Conservation (phyloP, 805 yeast species). For the Kregervanrija fluxuum region DNA sequence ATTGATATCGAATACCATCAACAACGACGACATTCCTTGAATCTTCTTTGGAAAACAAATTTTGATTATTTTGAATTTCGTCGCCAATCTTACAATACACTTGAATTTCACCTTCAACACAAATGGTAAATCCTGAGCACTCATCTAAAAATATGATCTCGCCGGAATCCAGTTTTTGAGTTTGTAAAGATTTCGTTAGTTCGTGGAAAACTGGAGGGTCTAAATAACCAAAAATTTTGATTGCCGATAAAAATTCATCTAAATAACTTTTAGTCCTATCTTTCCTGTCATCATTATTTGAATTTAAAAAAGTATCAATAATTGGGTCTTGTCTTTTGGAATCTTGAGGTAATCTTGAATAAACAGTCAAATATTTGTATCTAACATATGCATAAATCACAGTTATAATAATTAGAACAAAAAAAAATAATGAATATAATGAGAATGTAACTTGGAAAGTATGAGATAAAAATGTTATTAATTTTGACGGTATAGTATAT, state of each 20-base stretch:
- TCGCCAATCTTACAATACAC: conserved; percentile 54
- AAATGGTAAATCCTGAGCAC: conserved; percentile 74
- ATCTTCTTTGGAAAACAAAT: conserved; percentile 23
- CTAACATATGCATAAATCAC: conserved; percentile 44
- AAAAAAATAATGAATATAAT: conserved; percentile 37
- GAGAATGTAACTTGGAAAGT: conserved; percentile 46
- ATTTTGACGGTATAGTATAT: conserved; percentile 7
- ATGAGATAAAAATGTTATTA: conserved; percentile 30
- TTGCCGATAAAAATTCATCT: conserved; percentile 85
- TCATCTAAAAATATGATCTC: conserved; percentile 69
- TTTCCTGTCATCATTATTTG: conserved; percentile 26
- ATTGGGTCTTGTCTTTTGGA: conserved; percentile 36
- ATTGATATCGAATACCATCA: conserved; percentile 58
- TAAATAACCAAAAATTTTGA: conserved; percentile 88
- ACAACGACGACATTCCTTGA: conserved; percentile 37
- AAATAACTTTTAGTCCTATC: conserved; percentile 55
- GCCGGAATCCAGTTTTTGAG: conserved; percentile 70
- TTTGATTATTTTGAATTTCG: conserved; percentile 14
- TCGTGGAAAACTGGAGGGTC: conserved; percentile 90
- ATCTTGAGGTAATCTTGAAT: conserved; percentile 48
- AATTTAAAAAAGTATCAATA: conserved; percentile 39
- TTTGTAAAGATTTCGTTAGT: conserved; percentile 83
- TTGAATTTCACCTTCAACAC: conserved; percentile 85
- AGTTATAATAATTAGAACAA: conserved; percentile 25
- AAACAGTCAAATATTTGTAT: conserved; percentile 55